Percentiles rank a stretch among this genome's conserved stretches.
Conservation (phyloP, 805 yeast genomes). For the Hanseniaspora occidentalis region DNA sequence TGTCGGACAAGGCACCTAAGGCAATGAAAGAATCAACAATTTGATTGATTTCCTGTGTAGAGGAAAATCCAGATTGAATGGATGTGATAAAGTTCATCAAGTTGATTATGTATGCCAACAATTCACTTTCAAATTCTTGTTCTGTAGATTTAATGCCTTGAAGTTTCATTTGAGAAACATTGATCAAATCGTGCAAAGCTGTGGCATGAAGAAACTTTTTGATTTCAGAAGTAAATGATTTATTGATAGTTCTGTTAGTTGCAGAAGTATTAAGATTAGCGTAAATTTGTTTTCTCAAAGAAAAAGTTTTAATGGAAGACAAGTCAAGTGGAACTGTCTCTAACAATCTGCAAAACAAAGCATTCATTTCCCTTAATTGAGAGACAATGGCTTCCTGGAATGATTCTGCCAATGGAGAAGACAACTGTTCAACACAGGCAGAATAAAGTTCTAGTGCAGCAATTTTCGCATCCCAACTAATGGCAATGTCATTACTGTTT, state of each 20-base stretch:
- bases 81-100: constrained; percentile 14
- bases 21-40: constrained; percentile 23
- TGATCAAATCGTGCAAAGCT: neutral
- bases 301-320: neutral
- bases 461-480: constrained; percentile 30
- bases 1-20: constrained; percentile 31
- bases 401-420: constrained; percentile 32
- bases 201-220: neutral
- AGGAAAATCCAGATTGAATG: constrained; percentile 8
- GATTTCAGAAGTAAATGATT: neutral
- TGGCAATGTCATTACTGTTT: constrained; percentile 12
- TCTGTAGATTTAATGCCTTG: no score
- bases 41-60: constrained; percentile 5
- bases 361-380: constrained; percentile 16
- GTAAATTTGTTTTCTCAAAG: constrained; percentile 6
- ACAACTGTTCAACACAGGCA: constrained; percentile 40
- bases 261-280: neutral
- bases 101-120: constrained; percentile 14
- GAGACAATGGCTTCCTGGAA: constrained; percentile 21
- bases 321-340: no score
- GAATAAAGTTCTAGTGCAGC: constrained; percentile 40
- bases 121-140: no score
- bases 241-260: neutral
- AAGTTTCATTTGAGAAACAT: neutral
- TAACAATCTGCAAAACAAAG: constrained; percentile 14